These are phyloP conservation scores for Leptoxyphium fumago DNA, from an alignment of 2,329 filamentous ascomycete species.

Conservation along the genomic window DNA sequence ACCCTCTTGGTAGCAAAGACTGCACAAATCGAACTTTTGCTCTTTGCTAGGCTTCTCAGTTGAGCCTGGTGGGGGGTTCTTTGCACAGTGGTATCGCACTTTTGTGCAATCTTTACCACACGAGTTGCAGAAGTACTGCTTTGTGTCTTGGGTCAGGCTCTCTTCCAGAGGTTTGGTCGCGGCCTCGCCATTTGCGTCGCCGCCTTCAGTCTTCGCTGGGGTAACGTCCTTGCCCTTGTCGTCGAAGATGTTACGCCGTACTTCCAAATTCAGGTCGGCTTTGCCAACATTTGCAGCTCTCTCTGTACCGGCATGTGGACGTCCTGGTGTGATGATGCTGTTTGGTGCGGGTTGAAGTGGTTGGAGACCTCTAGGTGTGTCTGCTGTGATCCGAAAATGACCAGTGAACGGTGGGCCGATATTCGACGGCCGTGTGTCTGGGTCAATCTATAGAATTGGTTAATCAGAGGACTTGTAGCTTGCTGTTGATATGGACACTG, in stretches of 20 bases:
- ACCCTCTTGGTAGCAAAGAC: slow-evolving; percentile 75
- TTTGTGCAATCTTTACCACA: slow-evolving; percentile 82
- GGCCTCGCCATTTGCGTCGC: slow-evolving; percentile 54
- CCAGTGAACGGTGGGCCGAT: slow-evolving; percentile 94
- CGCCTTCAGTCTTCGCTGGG: slow-evolving; percentile 35
- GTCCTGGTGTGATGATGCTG: slow-evolving; percentile 45
- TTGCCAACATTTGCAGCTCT: slow-evolving; percentile 55
- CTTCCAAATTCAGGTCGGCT: slow-evolving; percentile 75
- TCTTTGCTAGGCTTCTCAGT: slow-evolving; percentile 39
- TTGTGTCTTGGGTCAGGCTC: slow-evolving; percentile 46
- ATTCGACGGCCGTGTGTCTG: slow-evolving; percentile 84
- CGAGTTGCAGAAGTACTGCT: slow-evolving; percentile 66
- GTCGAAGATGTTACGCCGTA: slow-evolving; percentile 92
- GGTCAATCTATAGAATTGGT: slow-evolving; percentile 59
- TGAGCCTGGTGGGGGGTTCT: slow-evolving; percentile 34
- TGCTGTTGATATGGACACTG: not conserved
- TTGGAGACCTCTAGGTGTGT: slow-evolving; percentile 87
- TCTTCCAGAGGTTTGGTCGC: slow-evolving; percentile 42
- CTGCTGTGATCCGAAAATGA: slow-evolving; percentile 90
- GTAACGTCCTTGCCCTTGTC: slow-evolving; percentile 74
- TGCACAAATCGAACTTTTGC: slow-evolving; percentile 75
- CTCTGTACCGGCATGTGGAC: slow-evolving; percentile 54
- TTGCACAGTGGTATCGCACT: slow-evolving; percentile 56
- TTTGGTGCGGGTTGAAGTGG: slow-evolving; percentile 85
- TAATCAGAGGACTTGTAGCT: not conserved